Conservation (phyloP, 768 basidiomycete species). For the Kwoniella shandongensis region DNA sequence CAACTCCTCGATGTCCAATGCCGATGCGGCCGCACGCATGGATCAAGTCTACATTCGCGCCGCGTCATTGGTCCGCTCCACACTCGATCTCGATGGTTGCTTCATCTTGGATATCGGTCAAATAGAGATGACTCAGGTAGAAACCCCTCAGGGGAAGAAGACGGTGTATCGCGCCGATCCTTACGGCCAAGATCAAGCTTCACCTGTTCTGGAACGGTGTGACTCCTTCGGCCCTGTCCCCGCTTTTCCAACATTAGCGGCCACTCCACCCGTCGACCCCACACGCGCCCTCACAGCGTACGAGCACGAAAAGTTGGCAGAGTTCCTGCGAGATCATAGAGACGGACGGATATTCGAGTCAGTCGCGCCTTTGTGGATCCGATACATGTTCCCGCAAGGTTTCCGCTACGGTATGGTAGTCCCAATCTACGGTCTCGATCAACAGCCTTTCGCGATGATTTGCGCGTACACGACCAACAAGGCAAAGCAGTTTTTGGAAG, state of each 20-base stretch:
- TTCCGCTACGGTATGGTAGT: constrained; percentile 89
- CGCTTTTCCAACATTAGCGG: constrained; percentile 50
- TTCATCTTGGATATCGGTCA: constrained; percentile 90
- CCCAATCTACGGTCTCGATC: constrained; percentile 89
- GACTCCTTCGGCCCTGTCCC: constrained; percentile 49
- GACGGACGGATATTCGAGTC: constrained; percentile 87
- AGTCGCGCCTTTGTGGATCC: constrained; percentile 76
- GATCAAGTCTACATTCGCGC: constrained; percentile 88
- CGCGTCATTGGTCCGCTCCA: constrained; percentile 80
- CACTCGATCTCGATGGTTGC: constrained; percentile 88
- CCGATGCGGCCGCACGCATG: constrained; percentile 61
- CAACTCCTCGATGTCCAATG: constrained; percentile 56
- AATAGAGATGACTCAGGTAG: constrained; percentile 78
- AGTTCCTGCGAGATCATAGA: constrained; percentile 74
- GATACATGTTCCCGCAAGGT: constrained; percentile 73
- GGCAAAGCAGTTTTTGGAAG: constrained; percentile 66
- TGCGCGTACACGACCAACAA: constrained; percentile 83
- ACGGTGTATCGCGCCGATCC: constrained; percentile 53
- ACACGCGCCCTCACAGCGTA: constrained; percentile 62
- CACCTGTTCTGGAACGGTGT: constrained; percentile 40
- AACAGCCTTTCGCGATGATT: constrained; percentile 83
- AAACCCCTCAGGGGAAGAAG: constrained; percentile 51
- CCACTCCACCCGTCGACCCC: constrained; percentile 18
- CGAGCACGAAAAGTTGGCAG: constrained; percentile 72
- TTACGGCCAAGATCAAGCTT: constrained; percentile 33